phyloP scores from a whole-genome alignment of 2,329 filamentous ascomycete genomes.

The Pseudogymnoascus sp. region DNA sequence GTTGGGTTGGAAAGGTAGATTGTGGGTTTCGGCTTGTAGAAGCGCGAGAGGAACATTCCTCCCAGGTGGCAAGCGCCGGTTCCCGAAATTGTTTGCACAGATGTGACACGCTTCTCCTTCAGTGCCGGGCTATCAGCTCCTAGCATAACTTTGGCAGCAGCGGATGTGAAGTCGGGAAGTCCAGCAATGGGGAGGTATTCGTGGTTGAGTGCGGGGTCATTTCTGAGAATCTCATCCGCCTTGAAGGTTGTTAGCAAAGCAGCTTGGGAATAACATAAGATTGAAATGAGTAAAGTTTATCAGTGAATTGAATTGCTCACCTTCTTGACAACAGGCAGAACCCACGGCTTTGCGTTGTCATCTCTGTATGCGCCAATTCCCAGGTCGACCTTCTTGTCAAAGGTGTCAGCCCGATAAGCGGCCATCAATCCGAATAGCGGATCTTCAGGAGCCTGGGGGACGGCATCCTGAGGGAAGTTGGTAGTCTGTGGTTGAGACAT shows the following conservation, averaged over 20 bases:
- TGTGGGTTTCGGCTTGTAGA: conserved; percentile 68
- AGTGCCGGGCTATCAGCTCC: conserved; percentile 74
- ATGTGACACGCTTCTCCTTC: conserved; percentile 70
- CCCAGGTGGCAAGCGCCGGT: conserved; percentile 93
- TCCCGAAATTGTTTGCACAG: conserved; percentile 91
- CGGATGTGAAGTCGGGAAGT: conserved; percentile 74
- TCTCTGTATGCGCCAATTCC: conserved; percentile 90
- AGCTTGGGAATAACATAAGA: neutral
- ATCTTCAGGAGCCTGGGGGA: conserved; percentile 90
- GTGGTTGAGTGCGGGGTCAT: conserved; percentile 88
- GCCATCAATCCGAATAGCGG: conserved; percentile 88
- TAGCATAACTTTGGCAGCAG: conserved; percentile 84
- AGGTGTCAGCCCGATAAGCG: conserved; percentile 73
- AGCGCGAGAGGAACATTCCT: conserved; percentile 86
- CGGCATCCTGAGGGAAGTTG: conserved; percentile 66
- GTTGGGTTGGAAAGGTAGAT: conserved; percentile 93
- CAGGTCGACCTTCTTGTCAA: conserved; percentile 80
- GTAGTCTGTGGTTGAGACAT: conserved; percentile 51
- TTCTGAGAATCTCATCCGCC: conserved; percentile 84
- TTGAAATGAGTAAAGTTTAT: conserved; percentile 8
- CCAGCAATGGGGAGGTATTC: conserved; percentile 97
- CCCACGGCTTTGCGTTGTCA: conserved; percentile 93
- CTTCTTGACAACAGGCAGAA: conserved; percentile 93
- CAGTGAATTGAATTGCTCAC: conserved; percentile 41
- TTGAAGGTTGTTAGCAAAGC: conserved; percentile 32